Percentiles rank a stretch among this genome's conserved stretches.
phyloP scores from a whole-genome alignment of 768 basidiomycete genomes.

The Tubosaeta brunneosetosa region DNA sequence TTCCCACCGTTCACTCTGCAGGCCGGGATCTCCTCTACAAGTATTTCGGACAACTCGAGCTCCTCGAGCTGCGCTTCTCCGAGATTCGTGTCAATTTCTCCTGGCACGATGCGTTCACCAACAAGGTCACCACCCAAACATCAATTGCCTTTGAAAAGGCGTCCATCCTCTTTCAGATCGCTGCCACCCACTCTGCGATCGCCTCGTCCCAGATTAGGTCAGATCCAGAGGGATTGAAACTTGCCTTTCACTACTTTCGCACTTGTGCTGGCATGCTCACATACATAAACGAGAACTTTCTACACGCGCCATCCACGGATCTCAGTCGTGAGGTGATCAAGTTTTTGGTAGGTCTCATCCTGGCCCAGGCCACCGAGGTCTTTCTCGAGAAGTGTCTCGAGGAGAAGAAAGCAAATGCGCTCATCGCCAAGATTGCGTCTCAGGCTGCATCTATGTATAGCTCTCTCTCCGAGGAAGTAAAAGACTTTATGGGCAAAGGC shows the following conservation, averaged over 20 bases:
- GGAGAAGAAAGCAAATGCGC: constrained; percentile 78
- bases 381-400: constrained; percentile 94
- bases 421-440: constrained; percentile 80
- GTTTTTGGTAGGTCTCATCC: constrained; percentile 80
- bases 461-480: constrained; percentile 82
- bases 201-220: constrained; percentile 80
- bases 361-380: constrained; percentile 93
- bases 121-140: constrained; percentile 89
- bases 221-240: constrained; percentile 88
- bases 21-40: constrained; percentile 95
- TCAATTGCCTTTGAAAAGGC: constrained; percentile 99
- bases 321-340: constrained; percentile 92
- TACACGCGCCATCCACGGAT: constrained; percentile 96
- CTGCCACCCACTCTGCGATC: constrained; percentile 88
- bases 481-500: constrained; percentile 95
- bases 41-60: constrained; percentile 98
- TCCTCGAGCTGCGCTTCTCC: constrained; percentile 93
- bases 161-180: constrained; percentile 94
- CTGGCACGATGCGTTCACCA: constrained; percentile 96
- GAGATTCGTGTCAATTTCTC: constrained; percentile 95
- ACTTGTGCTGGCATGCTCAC: constrained; percentile 94
- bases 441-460: constrained; percentile 82
- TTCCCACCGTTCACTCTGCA: constrained; percentile 22
- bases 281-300: constrained; percentile 99
- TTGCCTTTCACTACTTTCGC: constrained; percentile 87